Evolutionary conservation across 2,329 filamentous ascomycete species (phyloP).

Genomic region (Xylariaceae sp.): DNA sequence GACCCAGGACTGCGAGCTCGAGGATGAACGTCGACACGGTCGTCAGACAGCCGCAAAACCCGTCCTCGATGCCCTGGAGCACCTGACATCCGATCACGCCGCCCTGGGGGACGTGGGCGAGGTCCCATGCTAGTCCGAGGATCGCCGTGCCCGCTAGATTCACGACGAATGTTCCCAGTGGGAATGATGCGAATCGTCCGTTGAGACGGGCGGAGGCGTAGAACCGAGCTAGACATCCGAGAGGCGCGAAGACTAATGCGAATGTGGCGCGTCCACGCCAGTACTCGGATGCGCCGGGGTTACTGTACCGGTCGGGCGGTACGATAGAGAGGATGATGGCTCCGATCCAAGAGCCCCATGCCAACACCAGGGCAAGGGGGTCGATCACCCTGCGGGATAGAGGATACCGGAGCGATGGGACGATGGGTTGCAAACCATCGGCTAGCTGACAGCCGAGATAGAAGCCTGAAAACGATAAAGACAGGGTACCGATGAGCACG

Average conservation of each 20-base stretch:
- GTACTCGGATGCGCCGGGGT: slow-evolving; percentile 40
- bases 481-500: slow-evolving; percentile 66
- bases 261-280: slow-evolving; percentile 78
- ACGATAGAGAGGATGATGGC: slow-evolving; percentile 66
- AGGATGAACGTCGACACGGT: slow-evolving; percentile 63
- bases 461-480: slow-evolving; percentile 64
- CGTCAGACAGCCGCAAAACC: slow-evolving; percentile 62
- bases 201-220: slow-evolving; percentile 71
- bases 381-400: slow-evolving; percentile 60
- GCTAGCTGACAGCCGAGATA: slow-evolving; percentile 72
- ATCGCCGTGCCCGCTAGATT: slow-evolving; percentile 75
- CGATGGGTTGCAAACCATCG: slow-evolving; percentile 50
- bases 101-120: slow-evolving; percentile 60
- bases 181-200: slow-evolving; percentile 59
- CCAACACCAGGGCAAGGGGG: slow-evolving; percentile 57
- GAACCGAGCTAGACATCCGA: slow-evolving; percentile 72
- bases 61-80: slow-evolving; percentile 60
- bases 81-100: slow-evolving; percentile 61
- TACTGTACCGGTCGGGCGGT: slow-evolving; percentile 52
- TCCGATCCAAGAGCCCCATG: slow-evolving; percentile 70
- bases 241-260: slow-evolving; percentile 73
- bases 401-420: slow-evolving; percentile 55
- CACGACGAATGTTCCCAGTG: slow-evolving; percentile 77
- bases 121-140: slow-evolving; percentile 70
- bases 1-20: slow-evolving; percentile 50